Evolutionary conservation across 2,329 filamentous ascomycete genomes (phyloP), one percentile per base, ranked within the genome.

Genomic region (Peltaster fructicola): DNA sequence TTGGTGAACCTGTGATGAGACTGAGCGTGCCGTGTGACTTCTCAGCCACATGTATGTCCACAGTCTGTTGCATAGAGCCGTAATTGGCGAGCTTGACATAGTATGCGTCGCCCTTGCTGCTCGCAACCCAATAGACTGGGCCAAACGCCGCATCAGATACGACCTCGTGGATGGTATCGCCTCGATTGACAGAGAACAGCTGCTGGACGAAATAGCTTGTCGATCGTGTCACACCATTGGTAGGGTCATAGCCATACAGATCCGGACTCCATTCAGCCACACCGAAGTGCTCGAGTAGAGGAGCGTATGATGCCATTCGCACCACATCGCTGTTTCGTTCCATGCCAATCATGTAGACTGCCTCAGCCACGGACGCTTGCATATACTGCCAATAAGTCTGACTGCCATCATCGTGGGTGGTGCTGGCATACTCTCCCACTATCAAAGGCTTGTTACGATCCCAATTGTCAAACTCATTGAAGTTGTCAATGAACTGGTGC

Each of bases 321-420:
- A 71, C 56, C 9, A 59, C 53, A 36, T 71, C 65, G 3, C 57
- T 54, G 44, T 74, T 74, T 25, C 69, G 57, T 53, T 76, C 70
- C 20, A 65, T 65, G 9, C 68, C 65, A 32, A 74, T 56, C 10
- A 74, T 51, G 27, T 63, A 68, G 6, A 75, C 57, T n/a, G 66
- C 68, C 40, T 76, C 70, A 8, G 61, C 61, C 5, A 75, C 64
- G 7, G 61, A 55, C 12, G 65, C 68, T 23, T 63, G 61, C 66
- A 35, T 38, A 25, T 28, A 37, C 4, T 36, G 39, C 24, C 33
- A 40, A 11, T 24, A 19, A 11, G 24, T 18, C 3, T 32, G 27
- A 11, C n/a, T 18, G 7, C 35, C 7, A 61, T 63, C 33, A 57
- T 64, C n/a, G 5, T 56, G 56, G 2, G 44, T 37, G 54, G 63